Base-by-base conservation (phyloP, 2,329 filamentous ascomycete genomes). In the Dactylellina parvicollis region DNA sequence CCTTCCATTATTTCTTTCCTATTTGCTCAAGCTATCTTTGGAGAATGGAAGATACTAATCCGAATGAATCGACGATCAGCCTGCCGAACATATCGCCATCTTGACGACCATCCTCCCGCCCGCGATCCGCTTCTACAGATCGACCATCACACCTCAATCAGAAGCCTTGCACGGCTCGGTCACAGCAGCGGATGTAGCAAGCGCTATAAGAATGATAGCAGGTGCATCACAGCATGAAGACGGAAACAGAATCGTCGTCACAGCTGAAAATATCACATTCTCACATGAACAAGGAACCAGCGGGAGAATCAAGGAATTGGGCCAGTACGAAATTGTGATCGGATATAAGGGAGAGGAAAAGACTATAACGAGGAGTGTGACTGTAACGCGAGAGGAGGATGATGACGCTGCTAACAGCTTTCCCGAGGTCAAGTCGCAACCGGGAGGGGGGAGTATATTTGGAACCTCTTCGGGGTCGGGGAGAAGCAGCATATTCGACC, bases 261-360 rank as follows among this genome's bases (percentile, higher is more conserved):
- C 80, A 1, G 82, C 85, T 56, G 81, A 82, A 32, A 83, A 87
- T 74, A 81, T 88, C 34, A 80, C 77, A 4, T 86, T 87, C 76
- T 78, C 85, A 79, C 80, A 22, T 81, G 76, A 75, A 14, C 76
- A 75, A 32, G 70, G 62, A 26, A 79, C 79, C 30, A 77, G 79
- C 26, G 81, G 82, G 66, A 81, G 82, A 44, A 81, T 87, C 49
- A 86, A 86, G 80, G 79, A 83, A 74, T 76, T 87, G 18, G 86
- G 86, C 46, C 81, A 82, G 60, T 87, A 83, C 78, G 81, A 82
- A 67, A 80, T 86, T 44, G 83, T 85, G 77, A 84, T 87, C 62
- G 80, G 78, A 70, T 76, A 86, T 50, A 82, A 83, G 56, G 85
- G 85, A 5, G 79, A 80, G 44, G 79, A 81, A 46, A 78, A 80